Percentiles rank a stretch among this genome's conserved stretches.
These are phyloP conservation scores for Cadophora luteo-olivacea DNA, from an alignment of 2,329 filamentous ascomycete genomes.

Conservation along the genomic window DNA sequence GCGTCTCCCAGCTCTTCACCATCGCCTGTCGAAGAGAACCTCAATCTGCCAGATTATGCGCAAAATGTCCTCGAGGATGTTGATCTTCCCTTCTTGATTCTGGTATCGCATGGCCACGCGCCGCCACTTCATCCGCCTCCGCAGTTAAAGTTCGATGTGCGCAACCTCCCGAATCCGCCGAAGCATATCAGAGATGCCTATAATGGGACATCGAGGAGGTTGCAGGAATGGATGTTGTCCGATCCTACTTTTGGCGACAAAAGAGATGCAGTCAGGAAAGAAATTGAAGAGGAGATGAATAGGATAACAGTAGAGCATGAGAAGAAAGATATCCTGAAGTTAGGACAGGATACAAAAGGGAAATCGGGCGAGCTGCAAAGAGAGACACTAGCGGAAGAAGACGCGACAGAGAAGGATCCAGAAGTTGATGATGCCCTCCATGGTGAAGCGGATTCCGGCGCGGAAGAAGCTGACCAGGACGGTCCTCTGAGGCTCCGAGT, in stretches of 20 bases:
- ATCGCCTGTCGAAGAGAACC: neutral
- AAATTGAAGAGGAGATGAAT: conserved; percentile 24
- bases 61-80: conserved; percentile 11
- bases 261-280: conserved; percentile 26
- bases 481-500: conserved; percentile 20
- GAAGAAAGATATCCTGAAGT: conserved; percentile 13
- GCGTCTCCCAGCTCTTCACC: neutral
- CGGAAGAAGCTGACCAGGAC: conserved; percentile 9
- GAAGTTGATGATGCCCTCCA: neutral
- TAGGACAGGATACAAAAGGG: conserved; percentile 2
- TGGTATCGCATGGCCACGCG: conserved; percentile 33
- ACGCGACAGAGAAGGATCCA: neutral
- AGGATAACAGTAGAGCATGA: conserved; percentile 14
- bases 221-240: conserved; percentile 32
- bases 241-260: conserved; percentile 25
- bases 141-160: conserved; percentile 29
- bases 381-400: neutral
- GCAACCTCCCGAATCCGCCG: conserved; percentile 33
- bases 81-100: conserved; percentile 22
- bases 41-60: conserved; percentile 2
- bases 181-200: conserved; percentile 33
- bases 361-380: neutral
- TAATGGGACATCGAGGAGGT: conserved; percentile 29
- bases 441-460: conserved; percentile 4
- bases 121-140: conserved; percentile 31